phyloP scores from a whole-genome alignment of 345 rosid genomes.

The Adansonia digitata region DNA sequence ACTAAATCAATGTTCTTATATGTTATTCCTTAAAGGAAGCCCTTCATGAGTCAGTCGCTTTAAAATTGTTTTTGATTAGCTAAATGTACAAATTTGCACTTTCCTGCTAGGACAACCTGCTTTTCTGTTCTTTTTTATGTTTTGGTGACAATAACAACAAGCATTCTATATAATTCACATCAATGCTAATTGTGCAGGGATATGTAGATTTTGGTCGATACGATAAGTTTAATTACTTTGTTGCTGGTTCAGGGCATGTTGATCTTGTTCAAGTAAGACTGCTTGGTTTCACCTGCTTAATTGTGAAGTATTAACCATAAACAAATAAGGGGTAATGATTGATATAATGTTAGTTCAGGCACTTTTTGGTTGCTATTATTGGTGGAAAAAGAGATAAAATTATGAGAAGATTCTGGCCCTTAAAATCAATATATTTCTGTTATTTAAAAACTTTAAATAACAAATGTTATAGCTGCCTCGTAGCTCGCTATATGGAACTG shows the following conservation, averaged over 20 bases:
- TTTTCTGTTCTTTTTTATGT: not conserved
- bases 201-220: conserved; percentile 78
- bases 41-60: not conserved
- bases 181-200: conserved; percentile 52
- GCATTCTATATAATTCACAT: not conserved
- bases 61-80: not conserved
- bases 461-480: not conserved
- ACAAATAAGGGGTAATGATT: not conserved
- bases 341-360: not conserved
- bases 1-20: conserved; percentile 14
- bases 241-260: conserved; percentile 49
- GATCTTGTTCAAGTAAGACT: conserved; percentile 70
- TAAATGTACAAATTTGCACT: not conserved
- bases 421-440: not conserved
- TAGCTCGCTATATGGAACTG: not conserved
- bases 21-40: not conserved
- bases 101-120: not conserved
- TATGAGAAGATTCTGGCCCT: not conserved
- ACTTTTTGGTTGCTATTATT: not conserved
- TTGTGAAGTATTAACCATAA: not conserved
- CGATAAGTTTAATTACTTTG: conserved; percentile 59
- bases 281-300: not conserved
- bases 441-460: not conserved
- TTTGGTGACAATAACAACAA: not conserved
- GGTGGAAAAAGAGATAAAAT: not conserved